These are phyloP conservation scores for Oemleria cerasiformis DNA, from an alignment of 306 rosid species.

Conservation along the genomic window DNA sequence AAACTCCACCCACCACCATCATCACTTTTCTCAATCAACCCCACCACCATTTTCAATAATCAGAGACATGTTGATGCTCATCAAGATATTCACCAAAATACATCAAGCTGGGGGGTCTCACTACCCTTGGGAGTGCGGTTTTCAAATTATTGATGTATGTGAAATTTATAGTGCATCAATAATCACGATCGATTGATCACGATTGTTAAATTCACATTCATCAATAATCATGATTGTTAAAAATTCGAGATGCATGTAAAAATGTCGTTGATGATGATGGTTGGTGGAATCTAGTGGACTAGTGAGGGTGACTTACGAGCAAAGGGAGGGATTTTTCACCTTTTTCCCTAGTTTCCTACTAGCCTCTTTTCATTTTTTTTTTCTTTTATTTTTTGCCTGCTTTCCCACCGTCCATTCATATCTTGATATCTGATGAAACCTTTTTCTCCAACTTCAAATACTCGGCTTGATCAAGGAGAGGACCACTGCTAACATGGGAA, in stretches of 20 bases:
- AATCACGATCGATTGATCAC: too few relatives aligned
- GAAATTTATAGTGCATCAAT: background rate
- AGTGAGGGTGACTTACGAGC: constrained; percentile 29
- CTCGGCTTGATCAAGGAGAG: constrained; percentile 31
- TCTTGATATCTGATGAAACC: constrained; percentile 8
- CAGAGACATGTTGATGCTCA: constrained; percentile 16
- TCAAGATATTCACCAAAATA: background rate
- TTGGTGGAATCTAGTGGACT: background rate
- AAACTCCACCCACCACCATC: background rate
- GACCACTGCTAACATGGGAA: constrained; percentile 25
- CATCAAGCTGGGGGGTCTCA: background rate
- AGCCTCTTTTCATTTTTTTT: constrained; percentile 27
- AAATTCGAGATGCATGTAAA: background rate
- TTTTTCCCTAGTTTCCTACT: constrained; percentile 31
- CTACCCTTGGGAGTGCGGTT: background rate
- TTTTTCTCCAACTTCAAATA: constrained; percentile 24
- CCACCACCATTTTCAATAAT: background rate
- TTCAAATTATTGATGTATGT: constrained; percentile 10
- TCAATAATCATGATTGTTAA: too few relatives aligned
- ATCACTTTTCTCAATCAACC: background rate
- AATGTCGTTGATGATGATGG: constrained; percentile 10
- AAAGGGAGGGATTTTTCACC: constrained; percentile 47
- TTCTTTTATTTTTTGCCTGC: background rate
- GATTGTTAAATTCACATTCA: too few relatives aligned
- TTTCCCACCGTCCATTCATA: constrained; percentile 18